Base-by-base conservation (phyloP, 164 flowering plant genomes). In the Tinospora cordifolia region DNA sequence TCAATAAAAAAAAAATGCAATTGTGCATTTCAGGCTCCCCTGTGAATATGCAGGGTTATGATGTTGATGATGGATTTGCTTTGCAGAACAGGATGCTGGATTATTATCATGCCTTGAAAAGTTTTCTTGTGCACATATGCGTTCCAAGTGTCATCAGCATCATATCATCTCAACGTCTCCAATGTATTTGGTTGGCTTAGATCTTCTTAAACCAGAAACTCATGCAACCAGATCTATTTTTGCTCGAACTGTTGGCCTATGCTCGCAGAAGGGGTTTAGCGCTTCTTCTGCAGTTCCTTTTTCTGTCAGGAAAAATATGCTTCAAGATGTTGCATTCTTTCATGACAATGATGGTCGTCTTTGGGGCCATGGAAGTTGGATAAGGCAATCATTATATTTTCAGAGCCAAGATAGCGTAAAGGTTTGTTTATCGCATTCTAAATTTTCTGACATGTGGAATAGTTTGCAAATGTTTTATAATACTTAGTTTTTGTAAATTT, bases 211-310 rank as follows among this genome's bases (percentile, higher is more conserved):
- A 79, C 82, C 81, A 74, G 83, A 89, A 64, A 17, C 70, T 34
- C 75, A 34, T 70, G 51, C 80, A 64, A 80, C 70, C 73, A 75
- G 79, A 71, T 77, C 80, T 73, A 65, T 82, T 71, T 41, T 81
- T 60, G 83, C 82, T 59, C 74, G 72, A 62, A 72, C 70, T 71
- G 68, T 69, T 69, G 83, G 79, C 58, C 83, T 70, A 39, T 78
- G 77, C 79, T 83, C 86, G 86, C 75, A 72, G 47, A 78, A 74
- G 79, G 73, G 76, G 67, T 85, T 90, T 76, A 86, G 90, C 77
- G 69, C 64, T 47, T 73, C 77, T 75, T 75, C 84, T 65, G 82
- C 81, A 36, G 65, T 82, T 65, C 84, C 92, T 51, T 83, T 76
- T 74, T 75, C 79, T 25, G 74, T 78, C 66, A 80, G 66, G 62